A percentile compares a stretch with the other conserved stretches of the same genome.
Evolutionary conservation across 495 filamentous ascomycete species (phyloP).

Genomic region (Penicillium odoratum): DNA sequence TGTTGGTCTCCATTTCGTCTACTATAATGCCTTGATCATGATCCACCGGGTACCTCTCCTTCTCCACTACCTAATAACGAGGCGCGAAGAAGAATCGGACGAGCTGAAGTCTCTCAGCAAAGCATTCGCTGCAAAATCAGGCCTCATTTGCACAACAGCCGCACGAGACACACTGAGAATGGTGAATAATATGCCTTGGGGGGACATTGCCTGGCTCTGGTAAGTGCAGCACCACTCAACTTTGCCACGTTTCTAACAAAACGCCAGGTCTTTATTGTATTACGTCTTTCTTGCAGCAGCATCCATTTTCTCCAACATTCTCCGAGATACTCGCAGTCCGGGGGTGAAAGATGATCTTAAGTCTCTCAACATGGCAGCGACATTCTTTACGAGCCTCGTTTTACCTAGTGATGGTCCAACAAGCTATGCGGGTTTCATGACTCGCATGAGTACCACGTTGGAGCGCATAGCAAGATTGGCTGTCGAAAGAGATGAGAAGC

Average conservation of each 20-base stretch:
- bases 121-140: conserved; percentile 62
- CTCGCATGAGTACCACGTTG: conserved; percentile 83
- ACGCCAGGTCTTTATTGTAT: conserved; percentile 81
- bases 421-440: conserved; percentile 83
- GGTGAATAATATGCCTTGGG: conserved; percentile 89
- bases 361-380: conserved; percentile 83
- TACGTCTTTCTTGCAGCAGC: conserved; percentile 91
- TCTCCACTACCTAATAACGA: conserved; percentile 71
- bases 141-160: conserved; percentile 79
- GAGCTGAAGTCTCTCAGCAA: conserved; percentile 39
- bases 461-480: conserved; percentile 86
- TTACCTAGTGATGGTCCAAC: conserved; percentile 61
- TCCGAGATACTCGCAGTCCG: conserved; percentile 82
- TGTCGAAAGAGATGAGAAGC: conserved; percentile 79
- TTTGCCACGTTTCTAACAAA: neutral
- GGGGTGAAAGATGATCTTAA: conserved; percentile 80
- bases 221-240: conserved; percentile 42
- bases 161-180: conserved; percentile 87
- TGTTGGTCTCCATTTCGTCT: conserved; percentile 84
- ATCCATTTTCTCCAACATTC: conserved; percentile 89
- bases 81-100: conserved; percentile 10
- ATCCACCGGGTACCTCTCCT: conserved; percentile 95
- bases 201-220: conserved; percentile 92
- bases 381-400: conserved; percentile 74
- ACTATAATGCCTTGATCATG: conserved; percentile 94